phyloP scores from a whole-genome alignment of 306 rosid species.

The Vigna mungo region DNA sequence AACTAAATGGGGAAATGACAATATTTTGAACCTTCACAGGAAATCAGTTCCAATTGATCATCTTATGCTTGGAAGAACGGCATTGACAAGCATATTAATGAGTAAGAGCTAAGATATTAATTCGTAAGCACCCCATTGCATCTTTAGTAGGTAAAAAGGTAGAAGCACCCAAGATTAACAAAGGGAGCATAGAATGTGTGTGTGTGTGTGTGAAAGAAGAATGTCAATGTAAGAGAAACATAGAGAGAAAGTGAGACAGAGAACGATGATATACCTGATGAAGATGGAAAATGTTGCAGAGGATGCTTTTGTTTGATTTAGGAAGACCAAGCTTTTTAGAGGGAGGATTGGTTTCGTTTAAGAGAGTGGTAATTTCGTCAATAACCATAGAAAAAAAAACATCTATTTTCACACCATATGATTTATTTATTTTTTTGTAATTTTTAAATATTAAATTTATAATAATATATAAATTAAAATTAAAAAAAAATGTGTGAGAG shows the following conservation, averaged over 20 bases:
- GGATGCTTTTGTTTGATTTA: background rate
- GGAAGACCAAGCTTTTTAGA: background rate
- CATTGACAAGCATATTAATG: background rate
- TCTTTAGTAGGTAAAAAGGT: background rate
- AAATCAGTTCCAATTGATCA: background rate
- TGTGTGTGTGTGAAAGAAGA: background rate
- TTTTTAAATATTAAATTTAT: no score
- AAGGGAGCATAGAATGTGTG: background rate
- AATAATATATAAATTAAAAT: no score
- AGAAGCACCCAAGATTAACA: background rate
- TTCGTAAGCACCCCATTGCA: background rate
- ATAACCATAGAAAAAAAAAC: background rate
- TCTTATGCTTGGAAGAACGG: background rate
- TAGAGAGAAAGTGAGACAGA: background rate
- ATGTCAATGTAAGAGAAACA: background rate
- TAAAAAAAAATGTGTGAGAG: no score
- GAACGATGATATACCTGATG: slow-evolving; percentile 17
- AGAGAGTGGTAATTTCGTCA: background rate
- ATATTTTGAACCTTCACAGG: background rate
- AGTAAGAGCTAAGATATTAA: background rate
- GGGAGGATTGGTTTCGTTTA: background rate
- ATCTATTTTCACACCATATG: no score
- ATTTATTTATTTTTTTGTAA: no score
- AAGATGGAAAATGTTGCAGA: background rate
- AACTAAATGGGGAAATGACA: background rate